phyloP scores from a whole-genome alignment of 2,329 filamentous ascomycete species.

The Amphichorda felina region DNA sequence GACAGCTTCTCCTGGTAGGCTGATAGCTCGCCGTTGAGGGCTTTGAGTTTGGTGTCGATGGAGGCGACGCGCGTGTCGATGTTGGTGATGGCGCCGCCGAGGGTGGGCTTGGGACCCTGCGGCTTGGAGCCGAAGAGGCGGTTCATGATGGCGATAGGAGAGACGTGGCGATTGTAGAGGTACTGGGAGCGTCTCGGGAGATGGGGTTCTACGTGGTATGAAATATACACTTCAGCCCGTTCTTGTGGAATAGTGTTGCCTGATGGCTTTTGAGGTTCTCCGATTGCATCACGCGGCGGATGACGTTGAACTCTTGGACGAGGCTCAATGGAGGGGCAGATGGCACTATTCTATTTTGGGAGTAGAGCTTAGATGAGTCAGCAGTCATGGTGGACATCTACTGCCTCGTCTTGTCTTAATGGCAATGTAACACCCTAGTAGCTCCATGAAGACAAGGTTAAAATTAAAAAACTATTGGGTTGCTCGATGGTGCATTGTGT shows the following conservation, averaged over 20 bases:
- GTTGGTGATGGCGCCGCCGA: slow-evolving; percentile 71
- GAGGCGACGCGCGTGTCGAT: slow-evolving; percentile 75
- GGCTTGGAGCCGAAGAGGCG: slow-evolving; percentile 86
- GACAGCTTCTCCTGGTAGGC: slow-evolving; percentile 78
- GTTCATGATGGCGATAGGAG: slow-evolving; percentile 57
- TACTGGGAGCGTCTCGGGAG: not conserved
- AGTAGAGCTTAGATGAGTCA: not conserved
- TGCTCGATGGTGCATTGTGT: too few relatives aligned
- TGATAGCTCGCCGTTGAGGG: slow-evolving; percentile 79
- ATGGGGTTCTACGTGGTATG: too few relatives aligned
- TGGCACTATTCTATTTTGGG: not conserved
- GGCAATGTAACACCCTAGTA: too few relatives aligned
- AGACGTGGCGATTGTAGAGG: not conserved
- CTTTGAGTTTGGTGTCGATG: slow-evolving; percentile 89
- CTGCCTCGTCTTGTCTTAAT: too few relatives aligned
- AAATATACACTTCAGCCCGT: too few relatives aligned
- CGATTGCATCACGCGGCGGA: not conserved
- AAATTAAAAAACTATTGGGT: too few relatives aligned
- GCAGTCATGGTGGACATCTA: not conserved
- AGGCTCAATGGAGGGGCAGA: not conserved
- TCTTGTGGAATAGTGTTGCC: not conserved
- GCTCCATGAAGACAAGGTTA: too few relatives aligned
- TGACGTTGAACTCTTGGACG: not conserved
- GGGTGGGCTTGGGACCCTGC: slow-evolving; percentile 79
- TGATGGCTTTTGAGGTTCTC: too few relatives aligned